Evolutionary conservation across 2,329 filamentous ascomycete species (phyloP), one percentile per base, ranked within the genome.

Genomic region (Trichoderma sp.): DNA sequence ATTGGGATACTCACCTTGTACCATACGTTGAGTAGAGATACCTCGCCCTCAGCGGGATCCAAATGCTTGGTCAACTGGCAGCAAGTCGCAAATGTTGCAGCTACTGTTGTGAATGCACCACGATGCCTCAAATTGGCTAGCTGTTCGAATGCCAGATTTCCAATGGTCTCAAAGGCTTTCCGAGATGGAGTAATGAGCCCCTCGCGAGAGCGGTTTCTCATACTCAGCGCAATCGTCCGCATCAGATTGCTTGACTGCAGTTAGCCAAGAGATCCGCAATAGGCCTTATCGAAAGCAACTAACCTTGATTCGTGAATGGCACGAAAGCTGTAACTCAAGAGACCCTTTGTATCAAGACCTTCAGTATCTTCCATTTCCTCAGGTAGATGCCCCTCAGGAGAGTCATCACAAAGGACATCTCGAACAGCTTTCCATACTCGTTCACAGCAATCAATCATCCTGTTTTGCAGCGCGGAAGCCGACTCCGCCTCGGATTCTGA

Each of bases 251-350:
- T 96, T 1, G 6, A 18, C 21, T 34, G 2, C 4, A 2, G 57
- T 70, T 36, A 70, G 66, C 8, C 4, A 28, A 73, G 80, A 9
- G 32, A 63, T 51, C 18, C 21, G 39, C 21, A 28, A 47, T 43
- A 3, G 12, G 18, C 4, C 18, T 3, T 18, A 14, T 30, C 8
- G 34, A 14, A 15, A 51, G 47, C 18, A 60, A 28, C 82, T 73
- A 83, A 94, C 92, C 93, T 97, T 28, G 95, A 93, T 82, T 99
- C 96, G 74, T 97, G 95, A n/a, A 98, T 86, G 6, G 94, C 93
- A 76, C 96, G 90, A 87, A 97, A 99, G 74, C 94, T 97, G 80
- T 96, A 99, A 75, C 95, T 98, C 61, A 99, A 82, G 21, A 97
- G 87, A 76, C 97, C 94, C 78, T 98, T 98, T 0, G 94, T 94